phyloP scores from a whole-genome alignment of 2,329 filamentous ascomycete genomes.

The Pseudocercospora fijiensis region DNA sequence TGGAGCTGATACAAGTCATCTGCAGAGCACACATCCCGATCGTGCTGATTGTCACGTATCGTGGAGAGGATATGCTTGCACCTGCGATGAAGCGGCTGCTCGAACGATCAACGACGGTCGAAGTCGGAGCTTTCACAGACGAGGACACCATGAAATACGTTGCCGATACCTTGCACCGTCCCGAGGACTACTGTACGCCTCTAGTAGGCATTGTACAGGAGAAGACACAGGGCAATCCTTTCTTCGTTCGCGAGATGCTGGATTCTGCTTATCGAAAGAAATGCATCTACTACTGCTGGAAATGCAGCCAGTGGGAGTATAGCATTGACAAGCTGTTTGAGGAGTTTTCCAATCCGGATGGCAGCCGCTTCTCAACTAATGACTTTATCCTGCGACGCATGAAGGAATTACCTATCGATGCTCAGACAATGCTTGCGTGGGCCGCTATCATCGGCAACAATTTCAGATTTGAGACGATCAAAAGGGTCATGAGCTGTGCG shows the following conservation, averaged over 20 bases:
- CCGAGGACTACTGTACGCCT: constrained; percentile 66
- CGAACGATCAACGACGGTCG: constrained; percentile 61
- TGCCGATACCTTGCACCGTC: constrained; percentile 72
- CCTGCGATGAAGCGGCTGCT: constrained; percentile 42
- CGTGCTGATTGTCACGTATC: constrained; percentile 71
- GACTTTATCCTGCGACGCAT: constrained; percentile 79
- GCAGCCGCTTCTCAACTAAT: constrained; percentile 76
- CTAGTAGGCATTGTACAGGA: constrained; percentile 83
- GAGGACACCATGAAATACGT: constrained; percentile 81
- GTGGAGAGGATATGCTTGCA: constrained; percentile 43
- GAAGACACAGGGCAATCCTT: constrained; percentile 87
- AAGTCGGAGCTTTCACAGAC: constrained; percentile 71
- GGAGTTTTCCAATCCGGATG: constrained; percentile 75
- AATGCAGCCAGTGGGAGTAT: constrained; percentile 76
- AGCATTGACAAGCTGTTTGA: constrained; percentile 83
- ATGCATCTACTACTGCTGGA: constrained; percentile 90
- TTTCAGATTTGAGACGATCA: constrained; percentile 81
- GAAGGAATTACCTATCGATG: constrained; percentile 69
- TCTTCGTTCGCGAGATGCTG: constrained; percentile 88
- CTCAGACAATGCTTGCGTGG: constrained; percentile 82
- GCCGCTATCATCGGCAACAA: constrained; percentile 76
- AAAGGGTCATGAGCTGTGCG: constrained; percentile 72
- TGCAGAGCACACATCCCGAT: constrained; percentile 76
- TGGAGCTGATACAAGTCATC: constrained; percentile 80
- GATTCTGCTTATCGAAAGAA: constrained; percentile 81